These are phyloP conservation scores for Zasmidium citrigriseum DNA, from an alignment of 2,329 filamentous ascomycete species.

Conservation along the genomic window DNA sequence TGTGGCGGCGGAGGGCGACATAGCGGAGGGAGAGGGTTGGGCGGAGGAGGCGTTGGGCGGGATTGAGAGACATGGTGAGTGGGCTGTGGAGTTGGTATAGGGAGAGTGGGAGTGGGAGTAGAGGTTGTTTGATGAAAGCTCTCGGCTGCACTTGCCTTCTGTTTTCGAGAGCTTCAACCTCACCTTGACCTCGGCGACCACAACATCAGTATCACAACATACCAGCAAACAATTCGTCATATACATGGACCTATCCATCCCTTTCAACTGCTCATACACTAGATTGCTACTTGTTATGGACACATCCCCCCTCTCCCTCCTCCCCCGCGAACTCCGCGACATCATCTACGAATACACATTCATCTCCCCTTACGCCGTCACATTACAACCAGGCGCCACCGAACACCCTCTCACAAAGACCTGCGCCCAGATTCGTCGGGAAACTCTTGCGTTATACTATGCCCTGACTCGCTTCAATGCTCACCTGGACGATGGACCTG, in stretches of 20 bases:
- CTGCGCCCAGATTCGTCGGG: conserved; percentile 24
- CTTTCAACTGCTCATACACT: background rate
- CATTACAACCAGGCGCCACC: conserved; percentile 11
- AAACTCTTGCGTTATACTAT: conserved; percentile 26
- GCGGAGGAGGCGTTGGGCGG: conserved; percentile 13
- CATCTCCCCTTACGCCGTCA: conserved; percentile 23
- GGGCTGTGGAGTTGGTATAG: background rate
- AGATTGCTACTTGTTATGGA: conserved; percentile 1
- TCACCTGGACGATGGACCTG: conserved; percentile 29
- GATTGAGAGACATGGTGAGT: conserved; percentile 1
- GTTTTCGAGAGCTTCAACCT: background rate
- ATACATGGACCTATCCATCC: background rate
- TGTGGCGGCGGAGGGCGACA: conserved; percentile 11
- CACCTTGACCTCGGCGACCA: background rate
- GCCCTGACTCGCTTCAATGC: conserved; percentile 27
- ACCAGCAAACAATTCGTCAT: background rate
- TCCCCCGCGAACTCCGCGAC: conserved; percentile 22
- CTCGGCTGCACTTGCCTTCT: conserved; percentile 7
- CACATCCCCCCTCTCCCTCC: conserved; percentile 4
- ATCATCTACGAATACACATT: conserved; percentile 25
- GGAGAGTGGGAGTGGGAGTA: background rate
- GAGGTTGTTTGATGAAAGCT: background rate
- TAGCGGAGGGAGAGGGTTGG: conserved; percentile 31
- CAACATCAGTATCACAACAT: background rate
- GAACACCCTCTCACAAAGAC: conserved; percentile 25